Evolutionary conservation across 1,139 yeast species (phyloP).

Genomic region (Diutina siamensis): DNA sequence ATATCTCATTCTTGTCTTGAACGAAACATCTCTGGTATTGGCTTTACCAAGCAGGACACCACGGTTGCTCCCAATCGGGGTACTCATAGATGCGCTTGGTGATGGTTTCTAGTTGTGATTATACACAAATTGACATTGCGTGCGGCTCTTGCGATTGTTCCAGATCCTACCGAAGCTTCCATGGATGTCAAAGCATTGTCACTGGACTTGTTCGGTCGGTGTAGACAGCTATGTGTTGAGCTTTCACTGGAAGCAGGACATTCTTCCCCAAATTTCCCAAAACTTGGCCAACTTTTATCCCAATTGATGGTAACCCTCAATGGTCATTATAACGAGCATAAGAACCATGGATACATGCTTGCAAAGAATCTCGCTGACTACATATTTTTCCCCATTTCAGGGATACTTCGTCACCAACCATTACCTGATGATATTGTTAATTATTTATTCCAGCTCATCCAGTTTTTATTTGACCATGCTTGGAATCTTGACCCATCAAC

Average conservation of each 20-base stretch:
- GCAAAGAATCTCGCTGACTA: constrained; percentile 3
- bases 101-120: neutral
- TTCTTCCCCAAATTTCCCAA: neutral
- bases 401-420: neutral
- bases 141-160: neutral
- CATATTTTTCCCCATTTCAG: neutral
- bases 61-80: neutral
- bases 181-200: constrained; percentile 1
- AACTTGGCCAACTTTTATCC: constrained; percentile 1
- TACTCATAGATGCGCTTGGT: neutral
- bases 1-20: neutral
- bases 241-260: neutral
- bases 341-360: neutral
- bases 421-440: neutral
- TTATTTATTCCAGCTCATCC: neutral
- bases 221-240: neutral
- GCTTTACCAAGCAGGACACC: neutral
- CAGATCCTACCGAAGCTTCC: neutral
- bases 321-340: neutral
- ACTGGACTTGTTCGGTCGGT: neutral
- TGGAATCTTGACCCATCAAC: constrained; percentile 1
- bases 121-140: too few species aligned
- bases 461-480: neutral
- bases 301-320: neutral
- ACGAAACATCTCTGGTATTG: constrained; percentile 1